phyloP scores from a whole-genome alignment of 495 filamentous ascomycete species.

The Penicillium dipodomyicola region DNA sequence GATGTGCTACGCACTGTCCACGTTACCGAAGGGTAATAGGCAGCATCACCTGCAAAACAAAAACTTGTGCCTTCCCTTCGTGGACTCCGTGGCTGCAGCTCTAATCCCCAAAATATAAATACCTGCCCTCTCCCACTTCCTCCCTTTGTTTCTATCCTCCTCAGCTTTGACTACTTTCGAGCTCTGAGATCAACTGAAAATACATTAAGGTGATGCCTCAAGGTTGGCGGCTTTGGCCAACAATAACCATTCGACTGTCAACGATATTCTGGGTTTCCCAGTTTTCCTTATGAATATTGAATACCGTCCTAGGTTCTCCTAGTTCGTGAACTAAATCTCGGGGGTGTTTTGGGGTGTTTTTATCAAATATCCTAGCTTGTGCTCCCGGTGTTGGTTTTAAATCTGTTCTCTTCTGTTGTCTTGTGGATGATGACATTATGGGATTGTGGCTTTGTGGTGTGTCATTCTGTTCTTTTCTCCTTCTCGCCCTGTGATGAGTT shows the following conservation, averaged over 20 bases:
- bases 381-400: neutral
- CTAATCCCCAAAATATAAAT: neutral
- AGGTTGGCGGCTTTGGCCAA: neutral
- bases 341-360: too few relatives aligned
- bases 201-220: neutral
- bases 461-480: slow-evolving; percentile 1
- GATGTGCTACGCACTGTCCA: neutral
- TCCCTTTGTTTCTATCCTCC: neutral
- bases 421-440: neutral
- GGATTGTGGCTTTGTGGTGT: neutral
- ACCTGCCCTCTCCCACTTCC: neutral
- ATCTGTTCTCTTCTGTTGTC: neutral
- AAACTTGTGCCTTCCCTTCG: too few relatives aligned
- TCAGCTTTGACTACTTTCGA: neutral
- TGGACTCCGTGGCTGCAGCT: neutral
- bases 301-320: neutral
- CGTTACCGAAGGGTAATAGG: neutral
- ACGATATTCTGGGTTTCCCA: neutral
- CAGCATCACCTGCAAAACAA: neutral
- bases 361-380: neutral
- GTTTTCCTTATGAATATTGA: neutral
- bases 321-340: neutral
- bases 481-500: slow-evolving; percentile 23
- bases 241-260: neutral
- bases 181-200: neutral